Evolutionary conservation across 2,329 filamentous ascomycete genomes (phyloP).

Genomic region (Fusarium fracticaudum): DNA sequence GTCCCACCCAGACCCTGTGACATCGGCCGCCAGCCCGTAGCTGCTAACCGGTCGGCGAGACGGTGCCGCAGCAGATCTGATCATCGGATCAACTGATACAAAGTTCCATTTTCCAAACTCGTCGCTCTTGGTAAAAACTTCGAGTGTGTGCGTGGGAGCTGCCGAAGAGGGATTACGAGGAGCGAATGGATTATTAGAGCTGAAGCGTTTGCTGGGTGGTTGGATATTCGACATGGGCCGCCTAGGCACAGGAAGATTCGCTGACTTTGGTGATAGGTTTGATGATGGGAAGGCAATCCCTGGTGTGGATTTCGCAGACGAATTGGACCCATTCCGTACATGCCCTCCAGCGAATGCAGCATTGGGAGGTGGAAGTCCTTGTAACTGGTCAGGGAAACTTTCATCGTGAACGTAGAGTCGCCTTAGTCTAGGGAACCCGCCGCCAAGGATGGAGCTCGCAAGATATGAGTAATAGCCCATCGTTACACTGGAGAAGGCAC

Average conservation of each 20-base stretch:
- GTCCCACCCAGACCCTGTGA: slow-evolving; percentile 60
- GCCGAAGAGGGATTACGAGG: slow-evolving; percentile 46
- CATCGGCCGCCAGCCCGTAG: slow-evolving; percentile 66
- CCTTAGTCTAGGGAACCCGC: slow-evolving; percentile 76
- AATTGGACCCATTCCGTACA: slow-evolving; percentile 47
- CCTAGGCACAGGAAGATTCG: slow-evolving; percentile 39
- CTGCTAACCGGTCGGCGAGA: slow-evolving; percentile 60
- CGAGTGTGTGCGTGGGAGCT: slow-evolving; percentile 63
- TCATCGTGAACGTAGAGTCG: slow-evolving; percentile 88
- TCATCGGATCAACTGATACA: slow-evolving; percentile 56
- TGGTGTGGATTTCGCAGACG: slow-evolving; percentile 39
- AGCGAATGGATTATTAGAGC: slow-evolving; percentile 69
- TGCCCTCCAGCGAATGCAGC: slow-evolving; percentile 46
- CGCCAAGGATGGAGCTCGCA: slow-evolving; percentile 80
- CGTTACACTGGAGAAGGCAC: slow-evolving; percentile 65
- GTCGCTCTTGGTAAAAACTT: slow-evolving; percentile 69
- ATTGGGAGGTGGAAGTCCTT: slow-evolving; percentile 74
- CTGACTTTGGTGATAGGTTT: slow-evolving; percentile 35
- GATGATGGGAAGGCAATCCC: slow-evolving; percentile 38
- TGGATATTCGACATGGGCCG: slow-evolving; percentile 44
- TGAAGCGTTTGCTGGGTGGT: slow-evolving; percentile 57
- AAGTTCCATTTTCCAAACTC: slow-evolving; percentile 69
- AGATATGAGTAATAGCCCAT: slow-evolving; percentile 85
- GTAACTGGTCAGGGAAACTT: slow-evolving; percentile 81
- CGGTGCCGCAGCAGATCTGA: slow-evolving; percentile 40